Conservation (phyloP, 192 early-diverging fungal genomes). For the Powellomyces hirtus region DNA sequence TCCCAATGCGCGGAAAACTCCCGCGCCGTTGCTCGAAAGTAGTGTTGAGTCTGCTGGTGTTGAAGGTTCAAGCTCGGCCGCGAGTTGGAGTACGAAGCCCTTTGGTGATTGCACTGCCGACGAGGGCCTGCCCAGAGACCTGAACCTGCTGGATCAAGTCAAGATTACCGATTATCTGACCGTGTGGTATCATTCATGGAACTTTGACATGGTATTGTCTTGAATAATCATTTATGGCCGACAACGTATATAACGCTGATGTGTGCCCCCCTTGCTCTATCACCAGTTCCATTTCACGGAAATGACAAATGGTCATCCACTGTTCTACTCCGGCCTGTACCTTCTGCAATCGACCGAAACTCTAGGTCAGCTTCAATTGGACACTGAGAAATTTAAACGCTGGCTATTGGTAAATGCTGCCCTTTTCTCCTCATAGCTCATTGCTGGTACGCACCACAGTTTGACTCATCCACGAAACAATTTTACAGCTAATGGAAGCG, state of each 20-base stretch:
- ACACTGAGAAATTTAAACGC: constrained; percentile 36
- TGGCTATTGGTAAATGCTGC: constrained; percentile 44
- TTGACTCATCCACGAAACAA: background rate
- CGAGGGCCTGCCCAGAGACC: background rate
- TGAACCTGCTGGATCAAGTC: constrained; percentile 12
- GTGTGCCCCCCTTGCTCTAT: background rate
- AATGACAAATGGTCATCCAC: constrained; percentile 43
- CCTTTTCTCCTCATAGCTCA: background rate
- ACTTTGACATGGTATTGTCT: constrained; percentile 30
- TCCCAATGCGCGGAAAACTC: background rate
- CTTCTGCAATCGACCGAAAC: constrained; percentile 35
- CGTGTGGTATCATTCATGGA: constrained; percentile 33
- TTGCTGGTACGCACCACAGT: background rate
- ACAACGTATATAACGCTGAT: too few species aligned
- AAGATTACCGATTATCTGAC: constrained; percentile 33
- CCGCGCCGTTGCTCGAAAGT: background rate
- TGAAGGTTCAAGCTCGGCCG: background rate
- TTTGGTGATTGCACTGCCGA: background rate
- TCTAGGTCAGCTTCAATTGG: constrained; percentile 25
- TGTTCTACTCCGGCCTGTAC: constrained; percentile 41
- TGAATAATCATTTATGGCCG: background rate
- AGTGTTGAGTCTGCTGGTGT: background rate
- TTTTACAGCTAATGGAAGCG: constrained; percentile 41
- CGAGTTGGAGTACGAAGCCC: background rate
- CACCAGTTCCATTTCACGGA: constrained; percentile 36